These are phyloP conservation scores for Kwoniella shandongensis DNA, from an alignment of 768 basidiomycete genomes.

Conservation along the genomic window DNA sequence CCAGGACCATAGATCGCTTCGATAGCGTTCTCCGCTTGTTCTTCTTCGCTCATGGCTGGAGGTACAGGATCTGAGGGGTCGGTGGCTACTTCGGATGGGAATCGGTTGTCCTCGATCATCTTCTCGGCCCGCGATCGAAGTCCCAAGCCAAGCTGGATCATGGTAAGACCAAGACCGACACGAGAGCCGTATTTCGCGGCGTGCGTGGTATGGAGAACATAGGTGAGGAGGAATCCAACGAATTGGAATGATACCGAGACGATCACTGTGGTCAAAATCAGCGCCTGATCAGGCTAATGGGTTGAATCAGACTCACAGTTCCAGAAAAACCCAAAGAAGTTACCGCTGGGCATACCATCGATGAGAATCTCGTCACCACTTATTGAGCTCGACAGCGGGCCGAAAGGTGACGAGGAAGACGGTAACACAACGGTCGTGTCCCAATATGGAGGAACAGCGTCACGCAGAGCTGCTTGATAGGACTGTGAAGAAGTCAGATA, in stretches of 20 bases:
- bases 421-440: slow-evolving; percentile 92
- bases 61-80: slow-evolving; percentile 38
- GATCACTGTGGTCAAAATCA: slow-evolving; percentile 64
- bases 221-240: slow-evolving; percentile 75
- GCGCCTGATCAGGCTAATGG: background rate
- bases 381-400: slow-evolving; percentile 59
- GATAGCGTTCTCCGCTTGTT: slow-evolving; percentile 42
- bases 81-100: slow-evolving; percentile 25
- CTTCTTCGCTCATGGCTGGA: slow-evolving; percentile 29
- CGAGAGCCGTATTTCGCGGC: slow-evolving; percentile 91
- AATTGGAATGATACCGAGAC: slow-evolving; percentile 97
- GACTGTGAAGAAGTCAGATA: slow-evolving; percentile 59
- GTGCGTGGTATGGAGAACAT: slow-evolving; percentile 78
- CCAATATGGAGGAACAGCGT: slow-evolving; percentile 93
- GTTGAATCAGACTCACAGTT: slow-evolving; percentile 36
- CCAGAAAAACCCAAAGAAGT: slow-evolving; percentile 55
- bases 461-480: slow-evolving; percentile 81
- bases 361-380: slow-evolving; percentile 71
- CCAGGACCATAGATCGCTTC: slow-evolving; percentile 38
- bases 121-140: slow-evolving; percentile 60
- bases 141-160: slow-evolving; percentile 89
- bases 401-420: slow-evolving; percentile 48
- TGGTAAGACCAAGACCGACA: slow-evolving; percentile 89
- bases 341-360: slow-evolving; percentile 85
- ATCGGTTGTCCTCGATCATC: slow-evolving; percentile 45